Evolutionary conservation across 148 eudicot genomes (phyloP).

Genomic region (Rhododendron griersonianum): DNA sequence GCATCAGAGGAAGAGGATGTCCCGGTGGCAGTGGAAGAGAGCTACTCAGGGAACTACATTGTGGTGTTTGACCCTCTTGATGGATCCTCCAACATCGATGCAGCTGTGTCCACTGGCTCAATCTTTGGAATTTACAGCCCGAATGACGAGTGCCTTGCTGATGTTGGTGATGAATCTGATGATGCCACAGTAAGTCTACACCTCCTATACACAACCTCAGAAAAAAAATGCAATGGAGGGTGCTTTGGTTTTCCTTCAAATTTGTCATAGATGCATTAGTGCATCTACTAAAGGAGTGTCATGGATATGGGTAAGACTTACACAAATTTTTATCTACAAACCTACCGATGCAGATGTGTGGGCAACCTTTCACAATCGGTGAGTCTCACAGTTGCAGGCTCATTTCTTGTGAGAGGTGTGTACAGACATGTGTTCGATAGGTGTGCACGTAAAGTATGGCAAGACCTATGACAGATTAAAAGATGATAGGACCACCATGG

Average conservation of each 20-base stretch:
- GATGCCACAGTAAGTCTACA: conserved; percentile 41
- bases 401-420: not conserved
- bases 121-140: conserved; percentile 99
- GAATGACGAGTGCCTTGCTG: conserved; percentile 87
- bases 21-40: conserved; percentile 98
- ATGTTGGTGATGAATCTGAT: conserved; percentile 22
- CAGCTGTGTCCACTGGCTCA: conserved; percentile 97
- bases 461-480: not conserved
- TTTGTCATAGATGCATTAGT: not conserved
- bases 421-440: not conserved
- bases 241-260: not conserved
- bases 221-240: not conserved
- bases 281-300: not conserved
- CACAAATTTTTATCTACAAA: not conserved
- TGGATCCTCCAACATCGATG: conserved; percentile 99
- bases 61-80: conserved; percentile 98
- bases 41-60: conserved; percentile 96
- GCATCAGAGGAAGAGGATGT: conserved; percentile 99
- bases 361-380: not conserved
- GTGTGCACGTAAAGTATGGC: not conserved
- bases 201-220: not conserved
- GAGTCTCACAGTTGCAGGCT: not conserved
- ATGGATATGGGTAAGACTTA: not conserved
- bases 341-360: not conserved
- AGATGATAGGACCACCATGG: not conserved